phyloP scores from a whole-genome alignment of 257 asterid species.

The Pogostemon cablin region DNA sequence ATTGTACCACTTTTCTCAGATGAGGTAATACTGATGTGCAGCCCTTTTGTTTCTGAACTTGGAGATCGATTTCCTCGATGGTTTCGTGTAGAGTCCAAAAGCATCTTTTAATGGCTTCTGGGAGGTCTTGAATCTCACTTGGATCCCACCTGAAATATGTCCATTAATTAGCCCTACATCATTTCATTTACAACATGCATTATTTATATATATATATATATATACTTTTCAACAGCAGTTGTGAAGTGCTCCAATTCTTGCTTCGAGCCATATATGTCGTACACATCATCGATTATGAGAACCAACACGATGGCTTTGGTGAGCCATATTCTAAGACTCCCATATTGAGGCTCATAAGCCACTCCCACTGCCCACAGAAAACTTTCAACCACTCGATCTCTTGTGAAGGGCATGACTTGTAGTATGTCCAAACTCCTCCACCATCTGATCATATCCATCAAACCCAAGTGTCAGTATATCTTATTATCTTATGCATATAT shows the following conservation, averaged over 20 bases:
- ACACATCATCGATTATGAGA: constrained; percentile 58
- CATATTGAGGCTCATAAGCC: constrained; percentile 49
- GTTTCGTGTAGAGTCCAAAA: constrained; percentile 47
- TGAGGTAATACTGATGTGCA: constrained; percentile 49
- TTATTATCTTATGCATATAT: no score
- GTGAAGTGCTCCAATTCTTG: constrained; percentile 54
- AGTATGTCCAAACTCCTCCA: constrained; percentile 48
- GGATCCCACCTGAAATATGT: constrained; percentile 52
- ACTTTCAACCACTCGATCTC: constrained; percentile 59
- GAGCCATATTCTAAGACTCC: constrained; percentile 57
- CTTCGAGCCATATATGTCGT: constrained; percentile 58
- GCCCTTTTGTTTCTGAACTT: constrained; percentile 46
- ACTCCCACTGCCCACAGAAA: constrained; percentile 57
- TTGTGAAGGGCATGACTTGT: constrained; percentile 45
- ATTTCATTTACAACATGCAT: no score
- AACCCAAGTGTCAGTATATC: background rate
- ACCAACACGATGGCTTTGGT: constrained; percentile 48
- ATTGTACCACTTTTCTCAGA: constrained; percentile 47
- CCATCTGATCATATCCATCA: constrained; percentile 45
- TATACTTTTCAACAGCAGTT: constrained; percentile 47
- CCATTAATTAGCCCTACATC: no score
- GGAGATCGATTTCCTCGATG: constrained; percentile 43
- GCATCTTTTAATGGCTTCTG: constrained; percentile 51
- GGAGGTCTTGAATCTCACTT: constrained; percentile 45
- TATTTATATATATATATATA: background rate